These are phyloP conservation scores for Scorias spongiosa DNA, from an alignment of 2,329 filamentous ascomycete genomes.

Conservation along the genomic window DNA sequence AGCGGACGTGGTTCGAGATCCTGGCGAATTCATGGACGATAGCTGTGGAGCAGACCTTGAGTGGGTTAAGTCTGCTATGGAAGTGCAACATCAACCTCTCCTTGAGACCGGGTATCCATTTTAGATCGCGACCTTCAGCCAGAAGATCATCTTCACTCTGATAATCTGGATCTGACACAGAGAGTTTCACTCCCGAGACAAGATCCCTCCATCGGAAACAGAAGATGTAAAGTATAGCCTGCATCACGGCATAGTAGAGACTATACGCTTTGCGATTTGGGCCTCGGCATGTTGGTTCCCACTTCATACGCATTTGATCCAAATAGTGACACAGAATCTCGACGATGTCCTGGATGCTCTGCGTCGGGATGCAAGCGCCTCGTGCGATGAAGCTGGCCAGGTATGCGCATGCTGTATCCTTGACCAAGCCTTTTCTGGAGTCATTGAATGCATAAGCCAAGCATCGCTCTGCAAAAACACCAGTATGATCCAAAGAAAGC, in stretches of 20 bases:
- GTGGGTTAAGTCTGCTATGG: slow-evolving; percentile 77
- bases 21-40: slow-evolving; percentile 89
- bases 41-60: slow-evolving; percentile 81
- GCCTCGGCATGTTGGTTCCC: slow-evolving; percentile 61
- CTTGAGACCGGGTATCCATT: slow-evolving; percentile 62
- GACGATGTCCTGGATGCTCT: slow-evolving; percentile 71
- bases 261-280: slow-evolving; percentile 75
- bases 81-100: slow-evolving; percentile 64
- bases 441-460: slow-evolving; percentile 67
- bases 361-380: slow-evolving; percentile 62
- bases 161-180: slow-evolving; percentile 24
- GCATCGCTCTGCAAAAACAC: slow-evolving; percentile 70
- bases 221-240: slow-evolving; percentile 85
- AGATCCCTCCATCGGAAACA: slow-evolving; percentile 97
- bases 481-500: slow-evolving; percentile 58
- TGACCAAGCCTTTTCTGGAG: slow-evolving; percentile 59
- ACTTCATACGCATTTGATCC: slow-evolving; percentile 54
- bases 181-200: slow-evolving; percentile 34
- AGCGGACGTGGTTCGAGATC: slow-evolving; percentile 68
- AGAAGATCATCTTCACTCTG: slow-evolving; percentile 38
- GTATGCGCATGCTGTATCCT: slow-evolving; percentile 79
- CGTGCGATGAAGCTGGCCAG: slow-evolving; percentile 88
- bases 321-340: slow-evolving; percentile 63
- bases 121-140: slow-evolving; percentile 56
- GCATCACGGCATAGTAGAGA: slow-evolving; percentile 75